Base-by-base conservation (phyloP, 129 eudicot genomes). In the Artemisia annua region DNA sequence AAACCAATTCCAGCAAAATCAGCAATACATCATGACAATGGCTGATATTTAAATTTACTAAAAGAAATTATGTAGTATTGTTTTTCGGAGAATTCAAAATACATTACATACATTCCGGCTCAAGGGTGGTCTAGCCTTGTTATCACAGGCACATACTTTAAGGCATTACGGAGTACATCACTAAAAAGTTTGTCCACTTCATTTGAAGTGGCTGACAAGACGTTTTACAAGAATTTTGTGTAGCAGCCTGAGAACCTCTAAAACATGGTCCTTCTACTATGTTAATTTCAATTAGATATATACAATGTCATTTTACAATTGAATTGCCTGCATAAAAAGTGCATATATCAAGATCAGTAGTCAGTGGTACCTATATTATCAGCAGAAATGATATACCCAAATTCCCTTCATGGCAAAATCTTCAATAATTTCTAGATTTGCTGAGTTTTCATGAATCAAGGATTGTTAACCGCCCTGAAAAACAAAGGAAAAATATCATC, bases 311-410 rank as follows among this genome's bases (percentile, higher is more conserved):
- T 62, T 13, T 50, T 51, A 51, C 64, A 61, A 68, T n/a, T 2
- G 35, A 74, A 52, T 52, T 7, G 17, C 48, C 18, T 28, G 72
- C 70, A 67, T 35, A 22, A 26, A 53, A 22, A 15, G 28, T 59
- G 20, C 69, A 72, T 15, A 67, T 17, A 66, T 77, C 85, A 77
- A 77, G 76, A 67, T 62, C 51, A 61, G 53, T 63, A 11, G 77
- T 80, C 56, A 74, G 67, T 50, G 60, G 81, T 76, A 66, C 75
- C 85, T 76, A 49, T 35, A 69, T 52, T 58, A 65, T 70, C 57
- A 70, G 76, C 78, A 64, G 73, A 48, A 75, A 64, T 19, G 17
- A 53, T 80, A 53, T 30, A 32, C 28, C 61, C 52, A 51, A 51
- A 20, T 44, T 15, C 39, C 61, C 16, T 56, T 43, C 49, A 32